Evolutionary conservation across 768 basidiomycete species (phyloP), one percentile per base, ranked within the genome.

Genomic region (Hericium coralloides): DNA sequence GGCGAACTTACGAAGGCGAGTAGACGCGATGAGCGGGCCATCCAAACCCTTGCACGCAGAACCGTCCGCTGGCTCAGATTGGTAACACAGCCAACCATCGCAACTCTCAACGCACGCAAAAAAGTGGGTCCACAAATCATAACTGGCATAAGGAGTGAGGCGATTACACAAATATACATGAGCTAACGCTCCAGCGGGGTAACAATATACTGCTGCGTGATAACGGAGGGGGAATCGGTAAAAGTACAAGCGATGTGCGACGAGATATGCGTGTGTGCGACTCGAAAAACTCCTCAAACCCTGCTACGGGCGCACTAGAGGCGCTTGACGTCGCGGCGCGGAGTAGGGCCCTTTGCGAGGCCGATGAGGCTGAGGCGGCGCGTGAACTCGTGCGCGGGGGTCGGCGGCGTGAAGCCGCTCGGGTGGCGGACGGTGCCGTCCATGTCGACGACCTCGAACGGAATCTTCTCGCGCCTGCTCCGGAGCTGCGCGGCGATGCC

Each of bases 381-480:
- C 20, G 49, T 50, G 25, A 54, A 54, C 38, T 25, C 23, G 41
- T 41, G 18, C 12, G 38, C 71, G 50, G 76, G 70, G 1, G 76
- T 77, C 2, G 76, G 76, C 2, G 75, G 75, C 10, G 71, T 68
- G 60, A 76, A 78, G 1, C 76, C 76, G 31, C 73, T 74, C 1
- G 76, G 69, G 51, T 76, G 75, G 38, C 66, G 66, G 41, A 75
- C 62, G 1, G 62, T 70, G 22, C 76, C 76, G 52, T 77, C 75
- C 3, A 55, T 56, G 23, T 69, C 66, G 36, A 66, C 60, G 0
- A 76, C 67, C 60, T 78, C 76, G 22, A 73, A 74, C 1, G 76
- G 76, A 6, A 77, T 68, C 65, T 78, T 77, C 59, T 72, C 70
- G 5, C 65, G 62, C 1, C 63, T 57, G 38, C 14, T 12, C 17